These are phyloP conservation scores for Dichomitus squalens DNA, from an alignment of 1,284 basidiomycete species.

Conservation along the genomic window DNA sequence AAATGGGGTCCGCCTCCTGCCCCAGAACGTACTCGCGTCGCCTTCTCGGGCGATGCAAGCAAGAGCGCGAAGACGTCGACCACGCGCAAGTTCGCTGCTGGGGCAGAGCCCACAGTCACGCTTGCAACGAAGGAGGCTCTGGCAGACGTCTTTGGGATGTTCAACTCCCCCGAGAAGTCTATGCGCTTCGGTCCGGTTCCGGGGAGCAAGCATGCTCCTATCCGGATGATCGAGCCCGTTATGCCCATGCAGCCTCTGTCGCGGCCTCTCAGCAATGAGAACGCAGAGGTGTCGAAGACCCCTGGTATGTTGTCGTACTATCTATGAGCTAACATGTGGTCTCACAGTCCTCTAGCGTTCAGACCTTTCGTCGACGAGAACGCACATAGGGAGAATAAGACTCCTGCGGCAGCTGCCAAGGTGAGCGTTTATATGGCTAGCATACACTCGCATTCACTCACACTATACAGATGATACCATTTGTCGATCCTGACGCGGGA, in stretches of 20 bases:
- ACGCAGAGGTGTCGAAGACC: slow-evolving; percentile 39
- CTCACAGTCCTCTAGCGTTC: slow-evolving; percentile 28
- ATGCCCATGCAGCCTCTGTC: slow-evolving; percentile 31
- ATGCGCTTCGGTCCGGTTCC: slow-evolving; percentile 46
- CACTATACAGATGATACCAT: slow-evolving; percentile 32
- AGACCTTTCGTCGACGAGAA: slow-evolving; percentile 61
- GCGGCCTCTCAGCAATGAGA: slow-evolving; percentile 33
- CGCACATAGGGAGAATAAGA: slow-evolving; percentile 46
- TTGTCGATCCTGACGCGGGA: slow-evolving; percentile 31
- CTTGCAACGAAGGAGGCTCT: slow-evolving; percentile 90
- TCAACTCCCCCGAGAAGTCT: slow-evolving; percentile 86
- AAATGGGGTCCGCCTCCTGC: slow-evolving; percentile 73
- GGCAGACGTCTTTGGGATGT: slow-evolving; percentile 93
- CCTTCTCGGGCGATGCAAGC: slow-evolving; percentile 56
- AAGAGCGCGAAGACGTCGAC: slow-evolving; percentile 40
- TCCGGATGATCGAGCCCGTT: slow-evolving; percentile 59
- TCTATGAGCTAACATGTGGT: not conserved
- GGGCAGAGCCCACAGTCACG: slow-evolving; percentile 67
- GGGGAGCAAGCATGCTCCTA: slow-evolving; percentile 72
- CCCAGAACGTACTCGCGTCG: slow-evolving; percentile 47
- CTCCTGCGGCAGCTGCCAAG: slow-evolving; percentile 46
- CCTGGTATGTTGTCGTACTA: slow-evolving; percentile 30
- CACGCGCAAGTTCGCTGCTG: slow-evolving; percentile 28
- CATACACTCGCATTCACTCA: not conserved
- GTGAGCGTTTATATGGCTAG: slow-evolving; percentile 29